Conservation (phyloP, 140 eudicot genomes). For the Oenanthe javanica region DNA sequence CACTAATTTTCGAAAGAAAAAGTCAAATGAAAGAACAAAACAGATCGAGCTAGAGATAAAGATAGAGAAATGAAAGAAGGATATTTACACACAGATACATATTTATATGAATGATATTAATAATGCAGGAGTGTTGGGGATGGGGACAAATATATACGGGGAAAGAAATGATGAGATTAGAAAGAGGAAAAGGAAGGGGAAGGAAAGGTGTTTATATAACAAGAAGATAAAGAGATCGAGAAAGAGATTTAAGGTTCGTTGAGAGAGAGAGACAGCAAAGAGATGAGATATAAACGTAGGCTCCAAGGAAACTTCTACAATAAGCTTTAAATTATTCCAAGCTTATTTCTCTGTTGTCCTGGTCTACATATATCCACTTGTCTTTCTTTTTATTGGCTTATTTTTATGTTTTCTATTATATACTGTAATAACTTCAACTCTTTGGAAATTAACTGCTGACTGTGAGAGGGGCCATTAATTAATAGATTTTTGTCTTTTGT, state of each 20-base stretch:
- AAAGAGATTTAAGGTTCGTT: conserved; percentile 1
- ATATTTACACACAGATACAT: neutral
- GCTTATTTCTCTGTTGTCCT: neutral
- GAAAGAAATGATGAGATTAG: neutral
- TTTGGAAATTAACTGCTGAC: neutral
- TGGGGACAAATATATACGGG: neutral
- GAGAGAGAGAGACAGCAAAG: neutral
- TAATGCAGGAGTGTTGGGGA: neutral
- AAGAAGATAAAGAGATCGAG: neutral
- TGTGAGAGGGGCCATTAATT: too few species aligned
- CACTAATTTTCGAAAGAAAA: neutral
- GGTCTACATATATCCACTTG: conserved; percentile 1
- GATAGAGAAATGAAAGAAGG: neutral
- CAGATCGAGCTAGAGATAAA: neutral
- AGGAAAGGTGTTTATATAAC: conserved; percentile 13
- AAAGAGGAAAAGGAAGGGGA: neutral
- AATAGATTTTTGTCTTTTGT: too few species aligned
- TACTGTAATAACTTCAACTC: neutral
- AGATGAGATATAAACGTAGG: conserved; percentile 15
- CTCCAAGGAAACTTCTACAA: conserved; percentile 24
- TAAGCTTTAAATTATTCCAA: conserved; percentile 9
- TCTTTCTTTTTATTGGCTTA: neutral
- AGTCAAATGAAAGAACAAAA: neutral
- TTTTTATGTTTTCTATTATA: neutral
- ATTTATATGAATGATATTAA: too few species aligned